Conservation (phyloP, 1,284 basidiomycete genomes). For the Rhodotorula mucilaginosa region DNA sequence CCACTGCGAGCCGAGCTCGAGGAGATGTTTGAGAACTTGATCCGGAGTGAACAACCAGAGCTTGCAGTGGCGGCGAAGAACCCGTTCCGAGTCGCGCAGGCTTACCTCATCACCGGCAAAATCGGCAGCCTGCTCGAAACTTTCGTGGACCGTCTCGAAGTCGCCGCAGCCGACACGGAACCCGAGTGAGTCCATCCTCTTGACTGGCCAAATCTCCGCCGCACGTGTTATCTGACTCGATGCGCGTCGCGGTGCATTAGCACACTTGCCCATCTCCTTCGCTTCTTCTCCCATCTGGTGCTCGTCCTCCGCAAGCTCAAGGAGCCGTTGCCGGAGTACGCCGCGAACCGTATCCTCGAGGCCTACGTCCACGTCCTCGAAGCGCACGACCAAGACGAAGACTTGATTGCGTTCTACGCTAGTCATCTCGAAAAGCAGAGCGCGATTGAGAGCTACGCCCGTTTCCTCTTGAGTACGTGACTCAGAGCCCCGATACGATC, state of each 20-base stretch:
- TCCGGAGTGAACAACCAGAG: constrained; percentile 26
- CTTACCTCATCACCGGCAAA: constrained; percentile 76
- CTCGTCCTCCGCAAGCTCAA: constrained; percentile 83
- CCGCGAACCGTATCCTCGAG: constrained; percentile 74
- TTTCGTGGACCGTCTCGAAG: constrained; percentile 63
- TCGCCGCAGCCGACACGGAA: constrained; percentile 51
- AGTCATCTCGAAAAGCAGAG: constrained; percentile 80
- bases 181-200: constrained; percentile 59
- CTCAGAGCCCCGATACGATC: too few relatives aligned
- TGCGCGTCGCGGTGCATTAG: constrained; percentile 23
- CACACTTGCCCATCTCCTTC: constrained; percentile 53
- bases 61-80: constrained; percentile 62
- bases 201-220: neutral
- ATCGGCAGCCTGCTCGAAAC: constrained; percentile 67
- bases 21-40: constrained; percentile 34
- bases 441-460: constrained; percentile 86
- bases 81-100: constrained; percentile 80
- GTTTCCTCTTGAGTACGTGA: constrained; percentile 68
- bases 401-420: constrained; percentile 90
- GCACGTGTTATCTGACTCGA: too few relatives aligned
- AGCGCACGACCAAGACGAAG: constrained; percentile 64
- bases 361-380: constrained; percentile 86
- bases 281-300: constrained; percentile 95
- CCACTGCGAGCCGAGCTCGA: constrained; percentile 32
- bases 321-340: constrained; percentile 61